phyloP scores from a whole-genome alignment of 441 rosid genomes.

The Adansonia grandidieri region DNA sequence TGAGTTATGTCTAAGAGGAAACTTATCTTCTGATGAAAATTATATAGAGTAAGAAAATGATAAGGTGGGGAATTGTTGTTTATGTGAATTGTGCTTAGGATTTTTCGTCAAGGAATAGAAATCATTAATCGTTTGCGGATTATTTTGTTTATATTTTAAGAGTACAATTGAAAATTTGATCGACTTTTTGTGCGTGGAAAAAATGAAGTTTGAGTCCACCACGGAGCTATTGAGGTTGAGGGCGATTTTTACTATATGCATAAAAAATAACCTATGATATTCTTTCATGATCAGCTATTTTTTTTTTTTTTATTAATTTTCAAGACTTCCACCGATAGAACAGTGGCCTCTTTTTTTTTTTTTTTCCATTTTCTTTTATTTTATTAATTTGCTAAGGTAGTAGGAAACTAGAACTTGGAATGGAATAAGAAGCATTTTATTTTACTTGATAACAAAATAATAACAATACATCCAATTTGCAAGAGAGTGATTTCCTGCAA shows the following conservation, averaged over 20 bases:
- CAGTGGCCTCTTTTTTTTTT: neutral
- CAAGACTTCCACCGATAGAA: neutral
- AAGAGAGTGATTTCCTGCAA: neutral
- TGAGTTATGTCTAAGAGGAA: neutral
- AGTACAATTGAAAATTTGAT: neutral
- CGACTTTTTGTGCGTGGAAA: neutral
- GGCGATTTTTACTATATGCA: neutral
- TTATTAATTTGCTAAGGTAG: neutral
- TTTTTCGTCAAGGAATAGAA: neutral
- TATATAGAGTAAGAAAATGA: neutral
- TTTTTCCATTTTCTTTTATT: no score
- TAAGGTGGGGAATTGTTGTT: neutral
- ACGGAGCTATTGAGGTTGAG: conserved; percentile 19
- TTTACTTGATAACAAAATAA: neutral
- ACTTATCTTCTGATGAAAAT: neutral
- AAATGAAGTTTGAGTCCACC: neutral
- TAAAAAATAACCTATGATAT: neutral
- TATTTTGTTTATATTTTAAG: neutral
- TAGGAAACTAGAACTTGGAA: neutral
- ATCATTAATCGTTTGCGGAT: neutral
- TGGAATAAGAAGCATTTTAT: neutral
- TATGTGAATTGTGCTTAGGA: neutral
- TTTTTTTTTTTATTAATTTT: no score
- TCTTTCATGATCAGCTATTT: neutral
- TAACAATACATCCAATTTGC: neutral